A percentile compares a stretch with the other conserved stretches of the same genome.
phyloP scores from a whole-genome alignment of 768 basidiomycete species.

The Favolaschia claudopus region DNA sequence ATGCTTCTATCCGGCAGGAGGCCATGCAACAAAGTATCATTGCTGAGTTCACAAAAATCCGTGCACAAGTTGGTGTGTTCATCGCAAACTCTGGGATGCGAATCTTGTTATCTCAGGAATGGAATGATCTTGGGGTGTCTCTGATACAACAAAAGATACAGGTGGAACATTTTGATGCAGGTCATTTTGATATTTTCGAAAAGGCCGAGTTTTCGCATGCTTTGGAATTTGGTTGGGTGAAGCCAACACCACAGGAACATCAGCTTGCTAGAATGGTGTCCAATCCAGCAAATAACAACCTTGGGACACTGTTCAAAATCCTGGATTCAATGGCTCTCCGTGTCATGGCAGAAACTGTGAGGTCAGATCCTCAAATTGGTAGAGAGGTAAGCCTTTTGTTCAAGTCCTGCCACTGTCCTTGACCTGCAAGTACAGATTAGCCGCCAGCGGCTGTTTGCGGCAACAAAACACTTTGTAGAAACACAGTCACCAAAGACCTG shows the following conservation, averaged over 20 bases:
- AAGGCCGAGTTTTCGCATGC: conserved; percentile 13
- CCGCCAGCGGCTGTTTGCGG: conserved; percentile 11
- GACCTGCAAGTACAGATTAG: conserved; percentile 4
- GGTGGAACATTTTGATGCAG: not conserved
- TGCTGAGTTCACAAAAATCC: conserved; percentile 4
- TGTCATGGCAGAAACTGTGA: conserved; percentile 15
- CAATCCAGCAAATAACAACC: conserved; percentile 16
- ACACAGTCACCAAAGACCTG: conserved; percentile 11
- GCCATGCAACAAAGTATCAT: conserved; percentile 4
- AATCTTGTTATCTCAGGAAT: not conserved
- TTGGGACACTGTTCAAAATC: conserved; percentile 14
- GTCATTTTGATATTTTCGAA: conserved; percentile 17
- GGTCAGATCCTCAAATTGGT: conserved; percentile 7
- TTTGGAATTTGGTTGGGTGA: conserved; percentile 12
- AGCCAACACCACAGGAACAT: not conserved
- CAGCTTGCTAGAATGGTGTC: conserved; percentile 11
- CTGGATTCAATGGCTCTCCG: conserved; percentile 17
- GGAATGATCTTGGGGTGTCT: conserved; percentile 12
- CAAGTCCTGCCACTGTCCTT: not conserved
- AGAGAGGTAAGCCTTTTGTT: conserved; percentile 2
- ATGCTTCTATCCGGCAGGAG: not conserved
- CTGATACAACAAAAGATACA: not conserved
- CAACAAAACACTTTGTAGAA: conserved; percentile 7
- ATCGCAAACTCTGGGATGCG: conserved; percentile 13
- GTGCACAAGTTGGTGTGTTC: not conserved